phyloP scores from a whole-genome alignment of 495 filamentous ascomycete genomes.

The Hypomontagnella submonticulosa region DNA sequence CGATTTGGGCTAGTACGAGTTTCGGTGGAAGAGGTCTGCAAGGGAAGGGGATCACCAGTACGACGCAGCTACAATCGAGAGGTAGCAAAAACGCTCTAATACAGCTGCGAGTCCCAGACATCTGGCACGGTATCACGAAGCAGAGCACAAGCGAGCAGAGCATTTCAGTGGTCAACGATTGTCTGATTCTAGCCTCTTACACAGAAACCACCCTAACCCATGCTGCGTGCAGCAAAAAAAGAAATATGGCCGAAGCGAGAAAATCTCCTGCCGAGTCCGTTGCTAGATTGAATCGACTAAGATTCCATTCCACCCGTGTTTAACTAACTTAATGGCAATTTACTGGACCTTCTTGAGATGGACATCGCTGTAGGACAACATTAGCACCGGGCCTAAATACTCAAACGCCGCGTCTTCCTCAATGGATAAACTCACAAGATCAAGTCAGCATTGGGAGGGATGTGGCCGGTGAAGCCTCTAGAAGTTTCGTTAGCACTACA shows the following conservation, averaged over 20 bases:
- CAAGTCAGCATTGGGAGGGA: slow-evolving; percentile 63
- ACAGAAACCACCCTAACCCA: slow-evolving; percentile 32
- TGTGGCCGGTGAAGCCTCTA: slow-evolving; percentile 75
- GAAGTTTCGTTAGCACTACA: slow-evolving; percentile 41
- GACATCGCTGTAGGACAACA: slow-evolving; percentile 56
- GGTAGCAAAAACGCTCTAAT: slow-evolving; percentile 10
- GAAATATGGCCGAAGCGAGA: slow-evolving; percentile 32
- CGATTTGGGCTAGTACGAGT: slow-evolving; percentile 33
- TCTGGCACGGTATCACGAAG: slow-evolving; percentile 34
- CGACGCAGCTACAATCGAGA: slow-evolving; percentile 17
- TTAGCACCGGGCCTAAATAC: slow-evolving; percentile 20
- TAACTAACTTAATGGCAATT: slow-evolving; percentile 3
- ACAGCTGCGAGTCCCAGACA: slow-evolving; percentile 31
- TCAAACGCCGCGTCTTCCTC: slow-evolving; percentile 7
- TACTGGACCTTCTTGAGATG: slow-evolving; percentile 61
- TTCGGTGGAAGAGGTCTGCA: slow-evolving; percentile 20
- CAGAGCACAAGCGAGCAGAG: slow-evolving; percentile 32
- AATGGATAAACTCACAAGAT: slow-evolving; percentile 61
- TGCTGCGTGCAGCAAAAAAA: slow-evolving; percentile 31
- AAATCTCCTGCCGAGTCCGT: slow-evolving; percentile 32
- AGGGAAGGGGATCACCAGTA: slow-evolving; percentile 17
- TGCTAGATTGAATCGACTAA: slow-evolving; percentile 15
- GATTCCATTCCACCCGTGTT: slow-evolving; percentile 2
- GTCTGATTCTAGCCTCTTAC: slow-evolving; percentile 39
- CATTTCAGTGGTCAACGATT: slow-evolving; percentile 38